Evolutionary conservation across 176 grass and related monocot species (phyloP).

Genomic region (Dactylis glomerata): DNA sequence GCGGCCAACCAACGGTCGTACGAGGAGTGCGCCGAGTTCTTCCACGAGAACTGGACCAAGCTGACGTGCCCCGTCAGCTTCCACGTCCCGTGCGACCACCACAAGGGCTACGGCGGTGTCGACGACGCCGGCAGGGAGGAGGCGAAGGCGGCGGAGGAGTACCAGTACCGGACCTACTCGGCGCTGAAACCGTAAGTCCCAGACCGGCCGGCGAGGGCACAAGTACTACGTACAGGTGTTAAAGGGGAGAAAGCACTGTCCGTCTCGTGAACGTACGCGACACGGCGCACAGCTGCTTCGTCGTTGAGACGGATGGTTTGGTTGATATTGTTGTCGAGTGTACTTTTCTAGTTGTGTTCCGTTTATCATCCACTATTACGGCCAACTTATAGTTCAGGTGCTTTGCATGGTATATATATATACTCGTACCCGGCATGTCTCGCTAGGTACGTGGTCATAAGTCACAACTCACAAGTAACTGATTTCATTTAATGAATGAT

Average conservation of each 20-base stretch:
- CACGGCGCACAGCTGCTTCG: conserved; percentile 16
- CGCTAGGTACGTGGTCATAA: background rate
- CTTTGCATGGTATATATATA: background rate
- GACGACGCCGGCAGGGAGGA: background rate
- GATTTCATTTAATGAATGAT: background rate
- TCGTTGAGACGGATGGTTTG: background rate
- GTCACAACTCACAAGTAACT: background rate
- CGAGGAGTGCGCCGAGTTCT: conserved; percentile 65
- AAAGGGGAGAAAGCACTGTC: background rate
- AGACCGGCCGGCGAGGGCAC: background rate
- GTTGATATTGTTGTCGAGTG: conserved; percentile 16
- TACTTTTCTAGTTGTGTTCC: background rate
- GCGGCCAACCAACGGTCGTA: conserved; percentile 63
- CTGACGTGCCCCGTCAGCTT: conserved; percentile 45
- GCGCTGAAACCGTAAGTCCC: conserved; percentile 39
- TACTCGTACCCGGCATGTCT: background rate
- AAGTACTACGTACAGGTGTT: background rate
- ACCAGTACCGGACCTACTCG: conserved; percentile 44
- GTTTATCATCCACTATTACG: background rate
- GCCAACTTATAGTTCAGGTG: background rate
- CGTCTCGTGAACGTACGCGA: conserved; percentile 29
- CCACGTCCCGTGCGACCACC: conserved; percentile 45
- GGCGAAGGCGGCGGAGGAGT: conserved; percentile 13
- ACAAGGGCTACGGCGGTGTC: background rate
- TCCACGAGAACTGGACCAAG: conserved; percentile 26